A percentile compares a stretch with the other conserved stretches of the same genome.
These are phyloP conservation scores for Dissophora ornata DNA, from an alignment of 192 early-diverging fungal genomes.

Conservation along the genomic window DNA sequence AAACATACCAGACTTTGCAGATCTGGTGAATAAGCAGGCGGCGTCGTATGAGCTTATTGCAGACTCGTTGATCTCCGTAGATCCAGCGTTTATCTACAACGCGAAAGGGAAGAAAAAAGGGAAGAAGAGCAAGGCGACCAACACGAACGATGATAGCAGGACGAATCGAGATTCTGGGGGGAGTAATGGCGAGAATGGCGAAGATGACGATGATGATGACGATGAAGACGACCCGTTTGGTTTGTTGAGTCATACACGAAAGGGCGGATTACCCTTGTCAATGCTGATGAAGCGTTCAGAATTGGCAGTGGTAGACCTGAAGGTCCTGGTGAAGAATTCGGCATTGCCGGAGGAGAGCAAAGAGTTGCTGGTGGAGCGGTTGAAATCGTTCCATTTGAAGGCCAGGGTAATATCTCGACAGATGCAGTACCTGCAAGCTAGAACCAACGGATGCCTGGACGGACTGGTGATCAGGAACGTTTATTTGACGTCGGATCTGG, in stretches of 20 bases:
- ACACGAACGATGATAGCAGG: no score
- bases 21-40: constrained; percentile 59
- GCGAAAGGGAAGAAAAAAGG: neutral
- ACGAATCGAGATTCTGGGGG: no score
- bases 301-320: constrained; percentile 61
- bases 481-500: constrained; percentile 46
- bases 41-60: constrained; percentile 54
- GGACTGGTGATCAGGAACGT: constrained; percentile 64
- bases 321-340: constrained; percentile 62
- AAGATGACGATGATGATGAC: neutral
- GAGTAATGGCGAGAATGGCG: neutral
- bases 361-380: constrained; percentile 42
- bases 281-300: constrained; percentile 61
- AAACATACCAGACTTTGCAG: constrained; percentile 62
- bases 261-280: constrained; percentile 36
- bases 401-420: constrained; percentile 56
- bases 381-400: constrained; percentile 52
- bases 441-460: constrained; percentile 62
- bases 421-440: constrained; percentile 60
- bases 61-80: constrained; percentile 38
- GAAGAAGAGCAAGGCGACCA: no score
- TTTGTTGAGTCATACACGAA: constrained; percentile 4
- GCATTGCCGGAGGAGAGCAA: constrained; percentile 31
- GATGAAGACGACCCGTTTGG: constrained; percentile 35
- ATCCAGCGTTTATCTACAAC: constrained; percentile 22